Conservation (phyloP, 257 asterid species). For the Solanum microdontum region DNA sequence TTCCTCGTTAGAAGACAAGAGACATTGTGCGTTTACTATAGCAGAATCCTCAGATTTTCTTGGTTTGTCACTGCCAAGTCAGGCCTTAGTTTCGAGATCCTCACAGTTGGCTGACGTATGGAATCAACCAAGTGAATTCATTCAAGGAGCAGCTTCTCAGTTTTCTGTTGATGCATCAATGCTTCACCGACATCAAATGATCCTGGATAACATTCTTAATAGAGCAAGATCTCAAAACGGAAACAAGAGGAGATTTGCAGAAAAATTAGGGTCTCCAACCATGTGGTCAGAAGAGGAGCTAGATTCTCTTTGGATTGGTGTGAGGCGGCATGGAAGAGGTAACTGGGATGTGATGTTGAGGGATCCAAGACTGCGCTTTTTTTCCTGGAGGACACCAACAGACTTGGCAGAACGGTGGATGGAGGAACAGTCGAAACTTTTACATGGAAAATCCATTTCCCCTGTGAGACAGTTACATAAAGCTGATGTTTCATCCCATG, state of each 20-base stretch:
- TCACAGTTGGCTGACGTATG: conserved; percentile 21
- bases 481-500: conserved; percentile 8
- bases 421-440: conserved; percentile 37
- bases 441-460: conserved; percentile 16
- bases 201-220: conserved; percentile 33
- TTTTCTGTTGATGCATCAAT: conserved; percentile 20
- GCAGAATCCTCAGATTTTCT: conserved; percentile 20
- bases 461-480: conserved; percentile 5
- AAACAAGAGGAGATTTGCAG: conserved; percentile 19
- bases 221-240: conserved; percentile 36
- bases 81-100: conserved; percentile 6
- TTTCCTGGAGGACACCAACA: conserved; percentile 33
- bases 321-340: conserved; percentile 58
- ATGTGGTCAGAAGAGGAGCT: conserved; percentile 67
- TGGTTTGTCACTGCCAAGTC: conserved; percentile 19
- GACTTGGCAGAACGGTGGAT: conserved; percentile 58
- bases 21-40: conserved; percentile 9
- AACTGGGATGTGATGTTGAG: conserved; percentile 49
- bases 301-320: conserved; percentile 69
- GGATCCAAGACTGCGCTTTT: conserved; percentile 44
- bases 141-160: conserved; percentile 14
- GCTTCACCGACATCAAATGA: conserved; percentile 32
- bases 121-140: conserved; percentile 26
- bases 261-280: conserved; percentile 25
- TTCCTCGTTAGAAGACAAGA: neutral